Evolutionary conservation across 306 rosid genomes (phyloP).

Genomic region (Vigna radiata): DNA sequence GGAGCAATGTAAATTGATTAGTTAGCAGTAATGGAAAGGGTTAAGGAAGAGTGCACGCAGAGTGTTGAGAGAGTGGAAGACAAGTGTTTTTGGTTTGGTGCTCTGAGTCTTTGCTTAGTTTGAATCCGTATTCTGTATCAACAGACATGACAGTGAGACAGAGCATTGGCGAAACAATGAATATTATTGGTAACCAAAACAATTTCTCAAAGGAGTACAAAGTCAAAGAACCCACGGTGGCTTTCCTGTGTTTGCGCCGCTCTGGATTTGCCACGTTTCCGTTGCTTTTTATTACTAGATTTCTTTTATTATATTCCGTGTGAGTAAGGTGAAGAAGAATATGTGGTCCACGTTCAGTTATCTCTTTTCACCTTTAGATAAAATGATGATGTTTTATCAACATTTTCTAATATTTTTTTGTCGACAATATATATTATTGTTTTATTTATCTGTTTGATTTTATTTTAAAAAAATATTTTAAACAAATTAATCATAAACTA

Average conservation of each 20-base stretch:
- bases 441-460: too few relatives aligned
- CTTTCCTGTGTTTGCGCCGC: background rate
- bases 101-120: background rate
- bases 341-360: too few relatives aligned
- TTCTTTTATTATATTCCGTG: background rate
- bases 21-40: background rate
- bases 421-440: too few relatives aligned
- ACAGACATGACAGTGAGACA: slow-evolving; percentile 31
- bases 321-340: too few relatives aligned
- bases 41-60: background rate
- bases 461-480: too few relatives aligned
- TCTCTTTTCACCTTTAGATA: too few relatives aligned
- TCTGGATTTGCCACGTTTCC: background rate
- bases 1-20: background rate
- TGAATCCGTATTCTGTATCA: slow-evolving; percentile 39
- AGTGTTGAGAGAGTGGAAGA: slow-evolving; percentile 24
- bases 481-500: too few relatives aligned
- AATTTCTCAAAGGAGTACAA: background rate
- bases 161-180: background rate
- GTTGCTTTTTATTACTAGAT: background rate
- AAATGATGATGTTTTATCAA: too few relatives aligned
- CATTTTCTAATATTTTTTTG: too few relatives aligned
- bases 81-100: slow-evolving; percentile 53
- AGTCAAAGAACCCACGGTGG: background rate
- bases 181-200: slow-evolving; percentile 2